Conservation (phyloP, 169 alveolate genomes). For the Plasmodium fragile region DNA sequence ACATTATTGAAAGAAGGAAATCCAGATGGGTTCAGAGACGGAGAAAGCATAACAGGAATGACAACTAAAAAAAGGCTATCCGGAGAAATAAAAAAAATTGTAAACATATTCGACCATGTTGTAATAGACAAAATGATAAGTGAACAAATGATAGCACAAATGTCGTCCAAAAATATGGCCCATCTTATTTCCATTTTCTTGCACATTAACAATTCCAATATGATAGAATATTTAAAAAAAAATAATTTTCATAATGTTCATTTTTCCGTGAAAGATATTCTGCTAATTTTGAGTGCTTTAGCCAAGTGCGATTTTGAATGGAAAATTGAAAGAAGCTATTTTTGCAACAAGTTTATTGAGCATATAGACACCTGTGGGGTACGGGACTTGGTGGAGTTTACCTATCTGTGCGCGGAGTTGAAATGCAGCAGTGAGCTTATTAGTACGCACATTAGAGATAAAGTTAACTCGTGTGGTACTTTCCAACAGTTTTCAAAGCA, state of each 20-base stretch:
- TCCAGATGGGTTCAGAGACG: neutral
- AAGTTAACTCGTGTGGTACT: neutral
- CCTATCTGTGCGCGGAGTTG: slow-evolving; percentile 70
- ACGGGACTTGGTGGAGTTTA: slow-evolving; percentile 54
- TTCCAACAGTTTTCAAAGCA: neutral
- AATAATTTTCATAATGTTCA: slow-evolving; percentile 17
- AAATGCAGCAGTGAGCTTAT: slow-evolving; percentile 26
- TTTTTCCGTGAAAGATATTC: slow-evolving; percentile 60
- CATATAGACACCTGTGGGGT: slow-evolving; percentile 37
- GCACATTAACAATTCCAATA: slow-evolving; percentile 32
- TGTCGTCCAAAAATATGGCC: slow-evolving; percentile 72
- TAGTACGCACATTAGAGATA: slow-evolving; percentile 8
- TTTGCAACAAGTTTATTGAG: slow-evolving; percentile 53
- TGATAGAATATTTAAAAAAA: slow-evolving; percentile 42
- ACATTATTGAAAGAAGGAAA: neutral
- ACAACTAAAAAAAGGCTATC: neutral
- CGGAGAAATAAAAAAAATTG: slow-evolving; percentile 14
- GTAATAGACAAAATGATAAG: slow-evolving; percentile 26
- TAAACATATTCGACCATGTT: slow-evolving; percentile 8
- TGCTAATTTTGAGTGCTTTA: slow-evolving; percentile 53
- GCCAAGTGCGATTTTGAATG: slow-evolving; percentile 14
- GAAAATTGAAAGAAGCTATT: neutral
- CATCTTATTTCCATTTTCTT: slow-evolving; percentile 42
- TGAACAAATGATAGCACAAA: slow-evolving; percentile 6
- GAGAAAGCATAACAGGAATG: neutral